These are phyloP conservation scores for Pyrrhoderma noxium DNA, from an alignment of 1,284 basidiomycete genomes.

Conservation along the genomic window DNA sequence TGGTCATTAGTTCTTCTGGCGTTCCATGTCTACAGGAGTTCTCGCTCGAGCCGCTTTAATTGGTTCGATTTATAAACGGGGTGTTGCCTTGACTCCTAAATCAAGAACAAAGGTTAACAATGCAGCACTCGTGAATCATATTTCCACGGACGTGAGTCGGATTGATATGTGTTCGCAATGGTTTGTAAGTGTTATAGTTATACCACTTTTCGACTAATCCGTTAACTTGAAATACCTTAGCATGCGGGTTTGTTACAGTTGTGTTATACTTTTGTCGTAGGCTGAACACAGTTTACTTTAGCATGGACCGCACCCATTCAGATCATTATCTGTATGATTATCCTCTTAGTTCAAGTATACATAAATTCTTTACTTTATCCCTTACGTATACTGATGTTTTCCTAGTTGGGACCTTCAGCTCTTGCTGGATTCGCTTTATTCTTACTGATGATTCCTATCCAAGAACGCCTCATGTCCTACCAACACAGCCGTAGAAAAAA, in stretches of 20 bases:
- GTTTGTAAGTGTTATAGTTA: conserved; percentile 45
- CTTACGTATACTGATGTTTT: background rate
- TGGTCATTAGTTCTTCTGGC: conserved; percentile 64
- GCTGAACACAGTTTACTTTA: conserved; percentile 20
- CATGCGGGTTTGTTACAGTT: conserved; percentile 21
- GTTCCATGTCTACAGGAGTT: conserved; percentile 65
- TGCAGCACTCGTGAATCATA: conserved; percentile 68
- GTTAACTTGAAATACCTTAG: conserved; percentile 7
- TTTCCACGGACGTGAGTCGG: conserved; percentile 62
- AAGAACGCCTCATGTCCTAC: conserved; percentile 62
- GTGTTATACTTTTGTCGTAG: background rate
- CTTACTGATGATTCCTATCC: conserved; percentile 59
- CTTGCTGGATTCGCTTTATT: conserved; percentile 75
- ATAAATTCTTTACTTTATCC: background rate
- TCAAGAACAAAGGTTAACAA: conserved; percentile 59
- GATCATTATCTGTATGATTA: conserved; percentile 51
- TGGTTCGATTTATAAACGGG: conserved; percentile 67
- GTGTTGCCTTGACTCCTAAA: conserved; percentile 58
- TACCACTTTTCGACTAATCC: background rate
- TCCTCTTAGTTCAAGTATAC: conserved; percentile 50
- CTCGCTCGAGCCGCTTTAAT: conserved; percentile 68
- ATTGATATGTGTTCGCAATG: conserved; percentile 56
- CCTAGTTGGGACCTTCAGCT: conserved; percentile 66
- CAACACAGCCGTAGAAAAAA: conserved; percentile 55
- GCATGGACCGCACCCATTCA: conserved; percentile 70